Conservation (phyloP, 176 grass and related monocot genomes). For the Oryza nivara region DNA sequence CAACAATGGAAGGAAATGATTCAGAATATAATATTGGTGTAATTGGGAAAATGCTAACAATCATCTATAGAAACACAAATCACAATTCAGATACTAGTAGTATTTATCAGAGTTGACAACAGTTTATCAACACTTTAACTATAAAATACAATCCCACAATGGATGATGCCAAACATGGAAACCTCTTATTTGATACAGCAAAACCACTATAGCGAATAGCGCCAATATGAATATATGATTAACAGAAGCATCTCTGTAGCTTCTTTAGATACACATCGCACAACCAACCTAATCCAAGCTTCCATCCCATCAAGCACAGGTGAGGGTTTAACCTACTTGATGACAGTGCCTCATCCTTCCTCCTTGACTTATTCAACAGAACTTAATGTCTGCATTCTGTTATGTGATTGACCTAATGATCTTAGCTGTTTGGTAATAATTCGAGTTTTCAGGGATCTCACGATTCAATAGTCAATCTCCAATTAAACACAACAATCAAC, state of each 20-base stretch:
- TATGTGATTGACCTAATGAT: not conserved
- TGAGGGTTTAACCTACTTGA: constrained; percentile 9
- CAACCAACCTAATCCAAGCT: not conserved
- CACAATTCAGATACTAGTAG: not conserved
- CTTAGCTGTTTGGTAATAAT: not conserved
- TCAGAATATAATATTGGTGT: constrained; percentile 16
- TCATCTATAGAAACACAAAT: not conserved
- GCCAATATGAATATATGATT: not conserved
- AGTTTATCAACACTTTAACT: not conserved
- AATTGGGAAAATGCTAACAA: not conserved
- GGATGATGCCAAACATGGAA: not conserved
- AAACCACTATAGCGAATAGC: not conserved
- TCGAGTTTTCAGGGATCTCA: not conserved
- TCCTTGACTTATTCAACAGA: not conserved
- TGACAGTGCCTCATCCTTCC: not conserved
- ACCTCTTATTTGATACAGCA: not conserved
- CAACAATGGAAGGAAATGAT: constrained; percentile 15
- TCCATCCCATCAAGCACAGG: not conserved
- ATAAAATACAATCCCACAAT: not conserved
- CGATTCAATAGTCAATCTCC: not conserved
- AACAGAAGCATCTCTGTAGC: constrained; percentile 13
- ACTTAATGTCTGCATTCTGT: not conserved
- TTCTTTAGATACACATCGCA: not conserved
- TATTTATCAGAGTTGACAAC: not conserved
- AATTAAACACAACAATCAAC: constrained; percentile 1